phyloP scores from a whole-genome alignment of 495 filamentous ascomycete genomes.

The Aspergillus avenaceus region DNA sequence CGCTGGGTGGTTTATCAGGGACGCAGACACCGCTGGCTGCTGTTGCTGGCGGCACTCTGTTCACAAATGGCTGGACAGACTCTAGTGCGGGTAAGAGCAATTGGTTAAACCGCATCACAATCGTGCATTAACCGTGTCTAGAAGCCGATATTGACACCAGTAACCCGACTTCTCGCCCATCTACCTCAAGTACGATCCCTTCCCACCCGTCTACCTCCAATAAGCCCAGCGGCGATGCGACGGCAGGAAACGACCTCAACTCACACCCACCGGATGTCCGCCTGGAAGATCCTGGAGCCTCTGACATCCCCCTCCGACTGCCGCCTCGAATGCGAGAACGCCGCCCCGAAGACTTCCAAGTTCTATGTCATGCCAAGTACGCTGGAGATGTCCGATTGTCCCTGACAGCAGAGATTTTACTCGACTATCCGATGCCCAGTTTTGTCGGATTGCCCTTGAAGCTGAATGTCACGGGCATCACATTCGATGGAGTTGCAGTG shows the following conservation, averaged over 20 bases:
- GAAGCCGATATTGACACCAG: slow-evolving; percentile 32
- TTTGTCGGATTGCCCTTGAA: slow-evolving; percentile 91
- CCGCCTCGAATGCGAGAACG: slow-evolving; percentile 39
- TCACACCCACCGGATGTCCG: slow-evolving; percentile 10
- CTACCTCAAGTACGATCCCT: slow-evolving; percentile 36
- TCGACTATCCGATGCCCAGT: slow-evolving; percentile 96
- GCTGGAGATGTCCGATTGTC: slow-evolving; percentile 78
- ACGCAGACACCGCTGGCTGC: slow-evolving; percentile 83
- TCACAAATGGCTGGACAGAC: slow-evolving; percentile 50
- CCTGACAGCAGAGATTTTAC: slow-evolving; percentile 86
- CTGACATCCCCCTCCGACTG: slow-evolving; percentile 21
- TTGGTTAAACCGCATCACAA: slow-evolving; percentile 9
- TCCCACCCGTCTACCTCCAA: slow-evolving; percentile 30
- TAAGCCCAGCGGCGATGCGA: slow-evolving; percentile 17
- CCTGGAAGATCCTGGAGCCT: slow-evolving; percentile 18
- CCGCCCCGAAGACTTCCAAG: slow-evolving; percentile 67
- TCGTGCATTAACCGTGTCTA: slow-evolving; percentile 5
- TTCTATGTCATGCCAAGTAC: slow-evolving; percentile 85
- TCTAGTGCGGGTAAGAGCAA: slow-evolving; percentile 20
- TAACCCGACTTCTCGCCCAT: slow-evolving; percentile 39
- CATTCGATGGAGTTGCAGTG: slow-evolving; percentile 90
- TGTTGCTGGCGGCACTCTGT: slow-evolving; percentile 66
- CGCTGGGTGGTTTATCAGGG: slow-evolving; percentile 69
- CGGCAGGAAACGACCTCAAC: slow-evolving; percentile 4
- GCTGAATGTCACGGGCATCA: slow-evolving; percentile 87